A percentile compares a stretch with the other conserved stretches of the same genome.
phyloP scores from a whole-genome alignment of 441 rosid species.

The Manihot esculenta region DNA sequence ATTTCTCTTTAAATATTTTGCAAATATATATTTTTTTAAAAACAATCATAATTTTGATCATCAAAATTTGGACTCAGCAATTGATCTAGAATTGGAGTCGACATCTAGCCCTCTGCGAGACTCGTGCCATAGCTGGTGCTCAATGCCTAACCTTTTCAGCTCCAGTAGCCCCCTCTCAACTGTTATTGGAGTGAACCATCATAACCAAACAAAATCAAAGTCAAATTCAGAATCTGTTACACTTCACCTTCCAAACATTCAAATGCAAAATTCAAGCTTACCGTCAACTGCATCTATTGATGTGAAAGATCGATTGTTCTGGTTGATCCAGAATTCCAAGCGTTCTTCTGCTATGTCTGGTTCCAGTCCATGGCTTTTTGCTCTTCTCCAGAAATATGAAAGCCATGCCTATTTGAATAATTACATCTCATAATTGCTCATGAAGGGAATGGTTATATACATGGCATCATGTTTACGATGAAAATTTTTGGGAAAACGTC shows the following conservation, averaged over 20 bases:
- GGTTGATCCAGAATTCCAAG: constrained; percentile 70
- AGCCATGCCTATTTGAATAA: constrained; percentile 65
- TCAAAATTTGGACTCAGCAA: constrained; percentile 40
- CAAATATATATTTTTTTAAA: too few species aligned
- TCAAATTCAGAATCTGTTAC: not conserved
- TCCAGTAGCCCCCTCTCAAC: constrained; percentile 84
- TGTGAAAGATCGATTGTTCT: constrained; percentile 44
- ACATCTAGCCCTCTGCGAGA: constrained; percentile 53
- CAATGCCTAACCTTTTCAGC: constrained; percentile 72
- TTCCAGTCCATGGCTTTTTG: constrained; percentile 64
- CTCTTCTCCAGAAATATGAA: constrained; percentile 84
- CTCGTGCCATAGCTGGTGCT: constrained; percentile 73
- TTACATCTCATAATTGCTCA: not conserved
- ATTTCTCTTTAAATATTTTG: too few species aligned
- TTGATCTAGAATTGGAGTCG: constrained; percentile 37
- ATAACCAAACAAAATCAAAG: not conserved
- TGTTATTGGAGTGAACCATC: constrained; percentile 26
- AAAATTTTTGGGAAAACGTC: not conserved
- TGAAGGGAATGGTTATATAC: not conserved
- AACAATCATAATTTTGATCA: not conserved
- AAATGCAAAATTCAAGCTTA: constrained; percentile 21
- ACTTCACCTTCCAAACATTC: not conserved
- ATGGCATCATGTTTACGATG: not conserved
- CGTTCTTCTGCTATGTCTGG: constrained; percentile 72
- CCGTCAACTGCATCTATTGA: constrained; percentile 86